phyloP scores from a whole-genome alignment of 306 rosid species.

The Casuarina cunninghamiana region DNA sequence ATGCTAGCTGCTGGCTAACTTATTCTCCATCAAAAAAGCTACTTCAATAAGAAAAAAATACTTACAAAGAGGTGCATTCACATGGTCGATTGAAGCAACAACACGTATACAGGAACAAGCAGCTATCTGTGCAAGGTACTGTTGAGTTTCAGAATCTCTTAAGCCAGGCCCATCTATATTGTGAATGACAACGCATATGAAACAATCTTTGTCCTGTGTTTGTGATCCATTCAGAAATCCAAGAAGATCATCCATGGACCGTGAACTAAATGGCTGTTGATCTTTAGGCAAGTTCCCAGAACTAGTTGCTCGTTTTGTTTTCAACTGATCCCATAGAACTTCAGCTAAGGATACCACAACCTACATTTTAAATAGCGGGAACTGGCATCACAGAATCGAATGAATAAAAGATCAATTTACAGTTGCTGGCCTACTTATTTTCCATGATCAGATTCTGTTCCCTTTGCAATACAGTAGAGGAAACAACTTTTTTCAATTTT shows the following conservation, averaged over 20 bases:
- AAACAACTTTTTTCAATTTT: neutral
- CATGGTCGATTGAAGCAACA: slow-evolving; percentile 81
- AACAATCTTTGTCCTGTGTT: slow-evolving; percentile 43
- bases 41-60: slow-evolving; percentile 1
- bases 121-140: slow-evolving; percentile 72
- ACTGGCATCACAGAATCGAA: slow-evolving; percentile 2
- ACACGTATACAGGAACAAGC: slow-evolving; percentile 70
- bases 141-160: slow-evolving; percentile 83
- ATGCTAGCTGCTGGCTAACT: neutral
- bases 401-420: slow-evolving; percentile 14
- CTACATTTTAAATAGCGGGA: slow-evolving; percentile 38
- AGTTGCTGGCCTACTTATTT: slow-evolving; percentile 2
- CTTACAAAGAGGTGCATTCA: slow-evolving; percentile 86
- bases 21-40: slow-evolving; percentile 15
- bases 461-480: neutral
- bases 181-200: slow-evolving; percentile 68
- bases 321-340: slow-evolving; percentile 69
- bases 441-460: neutral
- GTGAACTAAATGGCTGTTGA: slow-evolving; percentile 60
- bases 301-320: slow-evolving; percentile 42
- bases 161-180: slow-evolving; percentile 93
- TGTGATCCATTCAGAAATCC: slow-evolving; percentile 63
- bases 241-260: slow-evolving; percentile 78
- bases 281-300: slow-evolving; percentile 42
- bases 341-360: slow-evolving; percentile 72